Evolutionary conservation across 2,329 filamentous ascomycete species (phyloP), one percentile per base, ranked within the genome.

Genomic region (Trichoderma sp.): DNA sequence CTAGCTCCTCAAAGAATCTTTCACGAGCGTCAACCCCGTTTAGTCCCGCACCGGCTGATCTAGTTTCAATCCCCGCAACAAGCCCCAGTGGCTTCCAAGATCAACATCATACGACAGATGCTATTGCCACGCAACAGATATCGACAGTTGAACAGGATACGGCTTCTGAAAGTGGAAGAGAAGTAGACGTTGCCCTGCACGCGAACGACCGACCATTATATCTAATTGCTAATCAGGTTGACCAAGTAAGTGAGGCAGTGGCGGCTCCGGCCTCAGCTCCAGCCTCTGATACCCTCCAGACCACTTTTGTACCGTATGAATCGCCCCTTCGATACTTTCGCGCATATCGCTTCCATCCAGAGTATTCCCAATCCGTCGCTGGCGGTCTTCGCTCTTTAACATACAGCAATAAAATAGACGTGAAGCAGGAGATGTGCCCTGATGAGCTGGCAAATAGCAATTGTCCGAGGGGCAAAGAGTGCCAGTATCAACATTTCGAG

Each of bases 321-420:
- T 97, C 94, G 78, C 93, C 94, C 36, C 85, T 99, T 73, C 90
- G 89, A 76, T 88, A 89, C 76, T 98, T 98, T 81, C 93, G 90
- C 80, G 92, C 93, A 47, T 99, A 93, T 82, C 93, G 95, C 76
- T 98, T 95, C 80, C 95, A 98, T 79, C 93, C 93, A 36, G 85
- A 88, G 66, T 98, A 91, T 82, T 84, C 86, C 75, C 81, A 91
- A 64, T 84, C 89, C 71, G 90, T 97, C 71, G 80, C 89, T 71
- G 92, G 91, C 74, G 95, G 95, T 57, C 91, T 94, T 79, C 91
- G 92, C 79, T 98, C 96, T 74, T 86, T 97, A 84, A 98, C 95
- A 57, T 98, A 95, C 83, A 98, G 93, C 83, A 93, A 97, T 82
- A 91, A 91, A 76, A 97, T 99, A 82, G 90, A 98, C 79, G 86